Evolutionary conservation across 495 filamentous ascomycete genomes (phyloP).

Genomic region (Pseudomonodictys pantanalensis): DNA sequence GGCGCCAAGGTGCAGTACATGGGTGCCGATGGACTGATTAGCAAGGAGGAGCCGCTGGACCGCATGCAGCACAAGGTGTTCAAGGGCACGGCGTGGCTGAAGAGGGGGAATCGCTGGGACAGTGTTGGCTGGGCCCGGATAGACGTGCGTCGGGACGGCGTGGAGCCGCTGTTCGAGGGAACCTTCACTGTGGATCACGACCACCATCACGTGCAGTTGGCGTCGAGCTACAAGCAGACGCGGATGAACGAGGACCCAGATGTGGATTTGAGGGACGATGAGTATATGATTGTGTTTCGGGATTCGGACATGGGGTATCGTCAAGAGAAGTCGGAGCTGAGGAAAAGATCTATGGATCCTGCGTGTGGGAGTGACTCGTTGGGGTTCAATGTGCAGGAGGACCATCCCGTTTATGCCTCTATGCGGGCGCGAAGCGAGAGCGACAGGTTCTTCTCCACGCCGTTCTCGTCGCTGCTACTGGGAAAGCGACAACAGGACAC

Average conservation of each 20-base stretch:
- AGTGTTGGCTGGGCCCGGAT: slow-evolving; percentile 85
- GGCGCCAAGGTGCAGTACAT: slow-evolving; percentile 73
- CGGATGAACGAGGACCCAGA: slow-evolving; percentile 71
- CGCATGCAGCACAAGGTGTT: slow-evolving; percentile 76
- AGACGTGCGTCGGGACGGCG: slow-evolving; percentile 70
- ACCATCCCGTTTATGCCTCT: slow-evolving; percentile 65
- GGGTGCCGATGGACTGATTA: slow-evolving; percentile 62
- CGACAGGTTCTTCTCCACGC: slow-evolving; percentile 52
- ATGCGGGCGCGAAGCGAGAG: slow-evolving; percentile 46
- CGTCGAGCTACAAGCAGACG: slow-evolving; percentile 70
- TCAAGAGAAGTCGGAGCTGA: slow-evolving; percentile 51
- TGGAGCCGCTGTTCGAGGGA: slow-evolving; percentile 81
- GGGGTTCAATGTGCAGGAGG: slow-evolving; percentile 64
- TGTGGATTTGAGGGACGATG: slow-evolving; percentile 54
- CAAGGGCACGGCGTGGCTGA: slow-evolving; percentile 73
- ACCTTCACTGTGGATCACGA: slow-evolving; percentile 77
- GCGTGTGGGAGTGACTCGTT: slow-evolving; percentile 67
- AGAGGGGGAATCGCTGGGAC: slow-evolving; percentile 65
- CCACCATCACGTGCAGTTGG: slow-evolving; percentile 84
- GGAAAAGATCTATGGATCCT: slow-evolving; percentile 36
- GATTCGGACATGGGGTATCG: slow-evolving; percentile 71
- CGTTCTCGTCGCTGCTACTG: slow-evolving; percentile 56
- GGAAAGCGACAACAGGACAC: slow-evolving; percentile 56
- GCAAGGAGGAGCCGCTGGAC: slow-evolving; percentile 60
- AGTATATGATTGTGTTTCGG: slow-evolving; percentile 87